Evolutionary conservation across 2,329 filamentous ascomycete species (phyloP), one percentile per base, ranked within the genome.

Genomic region (Endocalyx cinctus): DNA sequence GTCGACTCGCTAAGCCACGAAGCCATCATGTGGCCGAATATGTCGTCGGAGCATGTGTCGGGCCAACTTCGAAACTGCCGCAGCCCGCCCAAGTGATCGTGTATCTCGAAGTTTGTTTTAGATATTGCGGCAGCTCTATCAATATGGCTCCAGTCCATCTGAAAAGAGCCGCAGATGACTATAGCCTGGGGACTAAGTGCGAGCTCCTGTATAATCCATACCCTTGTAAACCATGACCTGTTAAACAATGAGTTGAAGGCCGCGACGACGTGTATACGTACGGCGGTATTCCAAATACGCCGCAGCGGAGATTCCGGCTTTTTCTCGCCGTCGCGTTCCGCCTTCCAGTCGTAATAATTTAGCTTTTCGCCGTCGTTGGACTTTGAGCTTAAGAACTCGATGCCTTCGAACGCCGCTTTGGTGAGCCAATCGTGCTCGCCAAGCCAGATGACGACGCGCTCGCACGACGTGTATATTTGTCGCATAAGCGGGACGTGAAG

Each of bases 181-280:
- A 36, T 4, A 16, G 39, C 35, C 4, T 34, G 5, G 23, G 32
- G 30, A n/a, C 32, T 27, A 6, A 42, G 19, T 14, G 31, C 35
- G 17, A 39, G 15, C 25, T 42, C 39, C 20, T 42, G 39, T 22
- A 42, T 35, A 15, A 37, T 23, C 35, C 35, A 42, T 16, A 42
- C 36, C 23, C 39, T 29, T 29, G 15, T 31, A 27, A 38, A 42
- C 39, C 39, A 42, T 13, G 35, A 36, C 13, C 39, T 33, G n/a
- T 26, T 31, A 20, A 42, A 42, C 13, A 42, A 23, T 25, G 38
- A 37, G 14, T 14, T 27, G n/a, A 41, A 35, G 5, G 35, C 38
- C 14, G 25, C 32, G 17, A 27, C 32, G 13, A 13, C 10, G 10
- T 29, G 19, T 22, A 29, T 4, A 17, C 11, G 12, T 17, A 31